Percentiles rank a stretch among this genome's conserved stretches.
Evolutionary conservation across 73 alveolate species (phyloP).

Genomic region (Stentor coeruleus): DNA sequence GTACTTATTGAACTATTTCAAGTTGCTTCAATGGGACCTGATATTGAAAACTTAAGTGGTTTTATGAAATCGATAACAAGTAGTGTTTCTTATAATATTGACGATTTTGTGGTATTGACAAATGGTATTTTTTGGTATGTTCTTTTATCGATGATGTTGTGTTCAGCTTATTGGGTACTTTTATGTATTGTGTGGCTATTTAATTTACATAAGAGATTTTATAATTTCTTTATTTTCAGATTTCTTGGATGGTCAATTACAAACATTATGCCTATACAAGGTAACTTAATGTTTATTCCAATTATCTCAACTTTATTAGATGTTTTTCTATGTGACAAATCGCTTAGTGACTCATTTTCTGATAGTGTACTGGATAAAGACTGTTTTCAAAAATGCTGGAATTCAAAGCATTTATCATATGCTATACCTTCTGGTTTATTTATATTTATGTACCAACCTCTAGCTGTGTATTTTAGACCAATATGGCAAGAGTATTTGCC

Average conservation of each 20-base stretch:
- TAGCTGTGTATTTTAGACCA: constrained; percentile 22
- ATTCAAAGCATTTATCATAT: neutral
- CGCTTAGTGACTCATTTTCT: neutral
- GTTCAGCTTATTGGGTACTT: neutral
- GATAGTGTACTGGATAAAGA: constrained; percentile 6
- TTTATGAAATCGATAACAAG: neutral
- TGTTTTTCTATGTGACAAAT: constrained; percentile 22
- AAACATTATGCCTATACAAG: constrained; percentile 1
- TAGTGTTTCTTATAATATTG: neutral
- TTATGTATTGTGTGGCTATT: neutral
- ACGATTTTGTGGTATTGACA: neutral
- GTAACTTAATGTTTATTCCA: constrained; percentile 6
- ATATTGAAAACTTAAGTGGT: neutral
- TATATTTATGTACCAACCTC: constrained; percentile 13
- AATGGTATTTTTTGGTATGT: neutral
- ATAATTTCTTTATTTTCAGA: neutral
- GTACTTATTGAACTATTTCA: neutral
- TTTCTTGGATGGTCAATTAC: neutral
- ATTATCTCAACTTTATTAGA: neutral
- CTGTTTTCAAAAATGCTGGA: neutral
- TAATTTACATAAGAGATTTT: neutral
- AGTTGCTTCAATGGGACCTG: neutral
- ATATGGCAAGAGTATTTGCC: constrained; percentile 18
- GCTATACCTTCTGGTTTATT: neutral
- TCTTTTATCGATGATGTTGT: neutral